Percentiles rank a stretch among this genome's conserved stretches.
These are phyloP conservation scores for Exophiala lecanii-corni DNA, from an alignment of 2,329 filamentous ascomycete species.

Conservation along the genomic window DNA sequence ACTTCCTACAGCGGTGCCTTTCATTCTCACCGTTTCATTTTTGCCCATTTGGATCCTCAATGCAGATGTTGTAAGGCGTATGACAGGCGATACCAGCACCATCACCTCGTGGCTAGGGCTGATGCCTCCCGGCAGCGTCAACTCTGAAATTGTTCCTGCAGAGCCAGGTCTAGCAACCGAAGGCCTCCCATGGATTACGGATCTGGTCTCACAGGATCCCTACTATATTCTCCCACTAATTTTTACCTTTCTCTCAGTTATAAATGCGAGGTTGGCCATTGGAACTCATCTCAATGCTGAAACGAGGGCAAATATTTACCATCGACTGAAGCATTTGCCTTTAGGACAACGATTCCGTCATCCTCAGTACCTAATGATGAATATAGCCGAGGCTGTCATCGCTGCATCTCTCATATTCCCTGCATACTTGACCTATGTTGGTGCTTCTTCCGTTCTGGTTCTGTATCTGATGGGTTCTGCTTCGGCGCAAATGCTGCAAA, in stretches of 20 bases:
- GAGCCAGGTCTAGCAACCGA: constrained; percentile 51
- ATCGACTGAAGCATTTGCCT: not conserved
- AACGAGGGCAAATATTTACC: constrained; percentile 4
- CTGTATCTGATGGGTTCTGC: constrained; percentile 19
- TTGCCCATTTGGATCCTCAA: constrained; percentile 19
- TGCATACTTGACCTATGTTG: constrained; percentile 1
- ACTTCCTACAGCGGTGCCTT: constrained; percentile 2
- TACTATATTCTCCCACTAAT: constrained; percentile 15
- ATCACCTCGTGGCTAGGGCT: constrained; percentile 13
- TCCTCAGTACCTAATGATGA: constrained; percentile 1
- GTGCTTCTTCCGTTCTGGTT: constrained; percentile 11
- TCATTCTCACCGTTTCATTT: constrained; percentile 14
- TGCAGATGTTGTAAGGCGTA: constrained; percentile 17
- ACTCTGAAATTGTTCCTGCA: constrained; percentile 29
- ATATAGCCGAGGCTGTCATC: constrained; percentile 9
- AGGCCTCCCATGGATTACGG: constrained; percentile 58
- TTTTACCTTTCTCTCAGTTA: constrained; percentile 12
- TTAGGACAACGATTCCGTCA: not conserved
- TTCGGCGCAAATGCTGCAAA: constrained; percentile 13
- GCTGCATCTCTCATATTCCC: constrained; percentile 11
- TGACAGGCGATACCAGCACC: constrained; percentile 17
- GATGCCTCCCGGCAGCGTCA: constrained; percentile 10
- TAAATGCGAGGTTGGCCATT: constrained; percentile 11
- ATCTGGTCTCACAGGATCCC: constrained; percentile 38
- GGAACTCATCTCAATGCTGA: not conserved